Base-by-base conservation (phyloP, 2,329 filamentous ascomycete species). In the Claviceps sp. region DNA sequence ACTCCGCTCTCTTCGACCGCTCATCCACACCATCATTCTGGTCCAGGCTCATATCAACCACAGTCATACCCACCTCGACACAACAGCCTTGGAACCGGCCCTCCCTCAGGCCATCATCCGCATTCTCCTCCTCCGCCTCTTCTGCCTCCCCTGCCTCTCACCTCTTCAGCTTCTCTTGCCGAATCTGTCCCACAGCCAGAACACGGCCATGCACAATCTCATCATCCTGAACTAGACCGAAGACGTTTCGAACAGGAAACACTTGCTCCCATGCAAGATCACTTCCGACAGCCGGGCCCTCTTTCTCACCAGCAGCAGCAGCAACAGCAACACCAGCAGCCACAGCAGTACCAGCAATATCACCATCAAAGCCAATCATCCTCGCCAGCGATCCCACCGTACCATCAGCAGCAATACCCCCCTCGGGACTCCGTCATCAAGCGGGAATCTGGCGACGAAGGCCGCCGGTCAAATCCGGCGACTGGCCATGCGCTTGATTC, bases 221-320 rank as follows among this genome's bases (percentile, higher is more conserved):
- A 68, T 49, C 67, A 67, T 54, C 58, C 62, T 52, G 73, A 79
- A 61, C 52, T 61, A 57, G 76, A 80, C 59, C 76, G 76, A 64
- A 75, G 76, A 58, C 74, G 75, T 60, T 72, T 77, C 74, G 77
- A 79, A 50, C 74, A 71, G 65, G 77, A 78, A 58, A 68, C 70
- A 52, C 77, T 73, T 61, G 68, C 73, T 62, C 71, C 74, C 57
- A 73, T 77, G 66, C 77, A 77, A 65, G 76, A 80, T 61, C 74
- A 71, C 50, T 72, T 74, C 59, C 65, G 62, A 37, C 64, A 64
- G 51, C 60, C 58, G 34, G 60, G 55, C n/a, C 59, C 55, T 18
- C 30, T 16, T 37, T 4, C 11, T n/a, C 45, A 47, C 26, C 56
- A 54, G n/a, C 62, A 55, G 8, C 57, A 57, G 1, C 57, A 56